Conservation (phyloP, 1,284 basidiomycete species). For the Ustilago shanxiensis region DNA sequence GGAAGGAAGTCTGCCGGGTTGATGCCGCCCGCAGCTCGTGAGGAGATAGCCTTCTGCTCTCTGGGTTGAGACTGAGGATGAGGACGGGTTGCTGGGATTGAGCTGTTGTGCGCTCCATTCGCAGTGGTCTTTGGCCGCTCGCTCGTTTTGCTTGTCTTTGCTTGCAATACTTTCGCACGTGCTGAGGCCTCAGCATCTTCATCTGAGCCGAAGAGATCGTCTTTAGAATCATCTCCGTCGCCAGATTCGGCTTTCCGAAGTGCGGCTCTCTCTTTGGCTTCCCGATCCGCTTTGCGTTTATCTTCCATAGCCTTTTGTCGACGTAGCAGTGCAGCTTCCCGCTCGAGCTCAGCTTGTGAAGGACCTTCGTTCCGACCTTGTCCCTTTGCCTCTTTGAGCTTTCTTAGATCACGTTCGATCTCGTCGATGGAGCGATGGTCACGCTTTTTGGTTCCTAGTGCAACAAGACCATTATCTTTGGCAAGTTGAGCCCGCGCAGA, state of each 20-base stretch:
- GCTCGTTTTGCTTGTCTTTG: slow-evolving; percentile 10
- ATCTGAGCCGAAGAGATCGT: slow-evolving; percentile 47
- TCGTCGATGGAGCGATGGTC: slow-evolving; percentile 58
- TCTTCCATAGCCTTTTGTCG: slow-evolving; percentile 55
- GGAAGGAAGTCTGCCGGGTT: slow-evolving; percentile 57
- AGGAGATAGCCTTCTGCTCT: slow-evolving; percentile 16
- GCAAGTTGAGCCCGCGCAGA: slow-evolving; percentile 16
- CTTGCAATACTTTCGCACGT: background rate
- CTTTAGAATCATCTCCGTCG: slow-evolving; percentile 14
- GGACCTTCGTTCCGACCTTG: slow-evolving; percentile 15
- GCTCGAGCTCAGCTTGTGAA: slow-evolving; percentile 31
- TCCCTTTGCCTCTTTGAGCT: slow-evolving; percentile 35
- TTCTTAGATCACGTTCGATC: slow-evolving; percentile 55
- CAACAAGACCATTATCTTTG: slow-evolving; percentile 37
- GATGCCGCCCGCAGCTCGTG: slow-evolving; percentile 34
- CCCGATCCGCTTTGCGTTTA: slow-evolving; percentile 34
- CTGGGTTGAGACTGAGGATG: slow-evolving; percentile 12
- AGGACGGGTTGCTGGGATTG: background rate
- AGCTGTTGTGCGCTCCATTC: background rate
- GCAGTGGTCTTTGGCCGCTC: background rate
- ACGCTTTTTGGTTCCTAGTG: slow-evolving; percentile 51
- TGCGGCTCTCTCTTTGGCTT: slow-evolving; percentile 30
- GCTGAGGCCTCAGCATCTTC: slow-evolving; percentile 3
- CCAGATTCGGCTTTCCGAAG: slow-evolving; percentile 12
- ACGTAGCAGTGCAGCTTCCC: slow-evolving; percentile 43